Conservation (phyloP, 176 grass and related monocot species). For the Triticum monococcum region DNA sequence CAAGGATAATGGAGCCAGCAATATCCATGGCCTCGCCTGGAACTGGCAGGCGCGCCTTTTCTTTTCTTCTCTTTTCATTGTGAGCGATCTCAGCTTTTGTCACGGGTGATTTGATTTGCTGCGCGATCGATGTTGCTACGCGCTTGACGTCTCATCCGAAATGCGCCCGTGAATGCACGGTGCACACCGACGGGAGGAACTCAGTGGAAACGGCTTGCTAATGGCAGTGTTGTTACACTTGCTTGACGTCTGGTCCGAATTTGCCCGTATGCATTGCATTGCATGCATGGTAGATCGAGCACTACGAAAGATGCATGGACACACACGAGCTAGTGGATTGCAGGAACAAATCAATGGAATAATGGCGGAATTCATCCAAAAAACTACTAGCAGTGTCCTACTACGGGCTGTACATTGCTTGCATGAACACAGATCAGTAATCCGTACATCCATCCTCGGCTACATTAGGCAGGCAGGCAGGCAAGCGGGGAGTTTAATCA, state of each 20-base stretch:
- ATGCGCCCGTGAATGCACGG: neutral
- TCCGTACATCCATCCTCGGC: neutral
- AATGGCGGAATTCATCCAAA: neutral
- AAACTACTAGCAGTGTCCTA: conserved; percentile 4
- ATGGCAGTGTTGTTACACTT: conserved; percentile 8
- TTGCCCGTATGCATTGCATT: neutral
- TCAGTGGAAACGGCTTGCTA: neutral
- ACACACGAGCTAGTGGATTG: neutral
- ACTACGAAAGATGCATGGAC: neutral
- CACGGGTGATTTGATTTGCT: neutral
- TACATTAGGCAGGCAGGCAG: neutral
- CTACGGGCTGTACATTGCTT: conserved; percentile 47
- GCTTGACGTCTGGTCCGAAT: conserved; percentile 24
- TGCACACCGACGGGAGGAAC: neutral
- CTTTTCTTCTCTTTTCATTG: too few species aligned
- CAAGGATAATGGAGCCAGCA: neutral
- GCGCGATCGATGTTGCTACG: neutral
- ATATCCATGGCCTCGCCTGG: too few species aligned
- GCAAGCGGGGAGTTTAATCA: neutral
- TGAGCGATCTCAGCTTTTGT: neutral
- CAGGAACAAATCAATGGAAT: conserved; percentile 12
- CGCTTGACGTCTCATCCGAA: neutral
- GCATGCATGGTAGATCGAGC: neutral
- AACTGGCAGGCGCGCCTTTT: too few species aligned
- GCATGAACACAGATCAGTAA: conserved; percentile 4